Evolutionary conservation across 176 grass and related monocot genomes (phyloP), one percentile per base, ranked within the genome.

Genomic region (Lolium multiflorum): DNA sequence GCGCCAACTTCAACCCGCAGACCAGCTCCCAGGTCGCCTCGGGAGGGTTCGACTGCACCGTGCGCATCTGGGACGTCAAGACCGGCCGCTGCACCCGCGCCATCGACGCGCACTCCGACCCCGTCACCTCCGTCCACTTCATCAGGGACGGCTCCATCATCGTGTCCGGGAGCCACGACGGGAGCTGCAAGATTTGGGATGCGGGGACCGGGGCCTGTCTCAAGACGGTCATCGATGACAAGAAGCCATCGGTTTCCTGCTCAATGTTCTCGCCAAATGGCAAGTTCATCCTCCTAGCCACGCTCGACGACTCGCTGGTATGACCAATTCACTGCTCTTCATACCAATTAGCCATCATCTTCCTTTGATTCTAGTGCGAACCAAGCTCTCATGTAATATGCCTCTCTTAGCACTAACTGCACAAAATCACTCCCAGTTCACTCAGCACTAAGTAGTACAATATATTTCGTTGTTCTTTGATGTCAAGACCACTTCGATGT

Each of bases 171-270:
- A 96, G 96, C 82, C 96, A 95, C 39, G 96, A 98, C 6, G 93
- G 96, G 25, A 91, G 88, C 37, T 98, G 96, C 90, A 98, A 98
- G 90, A 93, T 98, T 81, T 98, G 96, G 96, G 96, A 96, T 59
- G 91, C 91, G 11, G 63, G 82, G 1, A 89, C 84, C 0, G 96
- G 96, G 11, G 12, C 81, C 26, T 96, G 96, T 85, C 92, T 96
- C 51, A 98, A 98, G 86, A 91, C 91, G 9, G 91, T 98, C 50
- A 92, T 98, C 46, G 96, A 96, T 10, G 92, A 93, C 9, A 96
- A 96, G 85, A 86, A 77, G 20, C 93, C 96, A 0, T 87, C 90
- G 0, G 93, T 98, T 37, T 96, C 96, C 11, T 98, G 95, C 84
- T 79, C 91, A 11, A 98, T 96, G 85, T 98, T 96, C 93, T 95